Percentiles rank a stretch among this genome's conserved stretches.
phyloP scores from a whole-genome alignment of 2,329 filamentous ascomycete genomes.

The Ceratocystis ficicola region DNA sequence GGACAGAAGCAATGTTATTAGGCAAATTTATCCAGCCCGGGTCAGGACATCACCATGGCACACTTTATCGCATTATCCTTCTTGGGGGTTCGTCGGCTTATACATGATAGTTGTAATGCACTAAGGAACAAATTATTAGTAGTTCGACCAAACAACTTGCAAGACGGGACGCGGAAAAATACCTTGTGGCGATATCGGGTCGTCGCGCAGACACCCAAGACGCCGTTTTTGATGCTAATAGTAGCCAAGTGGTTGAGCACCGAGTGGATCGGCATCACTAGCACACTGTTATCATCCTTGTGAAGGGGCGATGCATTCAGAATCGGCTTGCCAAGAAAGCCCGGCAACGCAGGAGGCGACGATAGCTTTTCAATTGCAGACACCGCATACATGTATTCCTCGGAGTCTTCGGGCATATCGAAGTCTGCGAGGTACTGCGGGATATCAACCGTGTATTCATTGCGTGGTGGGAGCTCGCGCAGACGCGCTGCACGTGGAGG shows the following conservation, averaged over 20 bases:
- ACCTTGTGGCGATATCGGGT: slow-evolving; percentile 97
- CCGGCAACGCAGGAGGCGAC: slow-evolving; percentile 70
- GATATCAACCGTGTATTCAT: slow-evolving; percentile 59
- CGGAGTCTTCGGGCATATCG: slow-evolving; percentile 70
- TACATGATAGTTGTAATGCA: slow-evolving; percentile 98
- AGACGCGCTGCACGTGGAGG: slow-evolving; percentile 35
- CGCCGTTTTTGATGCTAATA: slow-evolving; percentile 94
- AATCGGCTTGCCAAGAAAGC: slow-evolving; percentile 89
- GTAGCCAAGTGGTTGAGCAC: slow-evolving; percentile 93
- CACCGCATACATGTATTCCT: slow-evolving; percentile 60
- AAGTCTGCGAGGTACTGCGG: slow-evolving; percentile 79
- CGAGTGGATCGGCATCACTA: slow-evolving; percentile 95
- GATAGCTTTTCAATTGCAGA: slow-evolving; percentile 67
- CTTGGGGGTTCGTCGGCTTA: slow-evolving; percentile 55
- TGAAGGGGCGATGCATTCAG: slow-evolving; percentile 81
- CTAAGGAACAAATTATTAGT: slow-evolving; percentile 35
- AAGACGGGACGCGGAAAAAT: slow-evolving; percentile 8
- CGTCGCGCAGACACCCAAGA: slow-evolving; percentile 87
- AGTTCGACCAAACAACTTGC: not conserved
- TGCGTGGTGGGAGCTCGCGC: slow-evolving; percentile 44
- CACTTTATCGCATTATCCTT: slow-evolving; percentile 8
- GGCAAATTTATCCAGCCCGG: not conserved
- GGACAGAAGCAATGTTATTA: not conserved
- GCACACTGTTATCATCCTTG: slow-evolving; percentile 95
- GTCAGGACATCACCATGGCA: not conserved